A percentile compares a stretch with the other conserved stretches of the same genome.
phyloP scores from a whole-genome alignment of 2,329 filamentous ascomycete species.

The Diaporthe sp. region DNA sequence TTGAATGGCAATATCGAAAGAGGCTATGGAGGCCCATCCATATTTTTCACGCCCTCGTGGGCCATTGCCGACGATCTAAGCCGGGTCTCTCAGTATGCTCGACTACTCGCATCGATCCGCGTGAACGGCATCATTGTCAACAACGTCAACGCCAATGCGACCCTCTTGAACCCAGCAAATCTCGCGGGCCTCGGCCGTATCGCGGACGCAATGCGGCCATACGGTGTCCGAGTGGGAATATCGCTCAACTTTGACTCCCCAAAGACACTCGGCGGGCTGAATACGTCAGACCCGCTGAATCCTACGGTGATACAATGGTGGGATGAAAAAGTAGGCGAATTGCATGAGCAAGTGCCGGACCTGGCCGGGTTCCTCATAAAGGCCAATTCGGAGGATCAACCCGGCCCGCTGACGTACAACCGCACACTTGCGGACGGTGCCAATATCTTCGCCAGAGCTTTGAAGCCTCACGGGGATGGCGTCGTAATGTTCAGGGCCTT shows the following conservation, averaged over 20 bases:
- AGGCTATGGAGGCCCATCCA: constrained; percentile 76
- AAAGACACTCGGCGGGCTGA: constrained; percentile 59
- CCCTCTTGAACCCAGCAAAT: constrained; percentile 68
- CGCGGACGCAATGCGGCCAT: constrained; percentile 76
- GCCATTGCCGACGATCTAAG: constrained; percentile 65
- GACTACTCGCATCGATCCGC: constrained; percentile 75
- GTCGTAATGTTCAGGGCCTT: constrained; percentile 81
- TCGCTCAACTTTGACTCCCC: constrained; percentile 80
- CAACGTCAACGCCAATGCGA: constrained; percentile 79
- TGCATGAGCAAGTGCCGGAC: constrained; percentile 75
- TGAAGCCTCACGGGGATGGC: constrained; percentile 68
- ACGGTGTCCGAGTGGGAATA: constrained; percentile 75
- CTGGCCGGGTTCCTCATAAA: constrained; percentile 79
- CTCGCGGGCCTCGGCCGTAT: constrained; percentile 73
- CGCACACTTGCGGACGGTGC: constrained; percentile 77
- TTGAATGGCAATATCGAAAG: constrained; percentile 77
- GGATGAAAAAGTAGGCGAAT: constrained; percentile 68
- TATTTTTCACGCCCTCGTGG: constrained; percentile 74
- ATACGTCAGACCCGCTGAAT: constrained; percentile 76
- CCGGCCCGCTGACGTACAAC: constrained; percentile 78
- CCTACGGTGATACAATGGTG: constrained; percentile 73
- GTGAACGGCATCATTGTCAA: constrained; percentile 78
- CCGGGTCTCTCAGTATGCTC: constrained; percentile 73
- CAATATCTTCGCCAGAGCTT: constrained; percentile 74
- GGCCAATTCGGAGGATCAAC: constrained; percentile 80